These are phyloP conservation scores for Cordyceps cicadae DNA, from an alignment of 2,329 filamentous ascomycete species.

Conservation along the genomic window DNA sequence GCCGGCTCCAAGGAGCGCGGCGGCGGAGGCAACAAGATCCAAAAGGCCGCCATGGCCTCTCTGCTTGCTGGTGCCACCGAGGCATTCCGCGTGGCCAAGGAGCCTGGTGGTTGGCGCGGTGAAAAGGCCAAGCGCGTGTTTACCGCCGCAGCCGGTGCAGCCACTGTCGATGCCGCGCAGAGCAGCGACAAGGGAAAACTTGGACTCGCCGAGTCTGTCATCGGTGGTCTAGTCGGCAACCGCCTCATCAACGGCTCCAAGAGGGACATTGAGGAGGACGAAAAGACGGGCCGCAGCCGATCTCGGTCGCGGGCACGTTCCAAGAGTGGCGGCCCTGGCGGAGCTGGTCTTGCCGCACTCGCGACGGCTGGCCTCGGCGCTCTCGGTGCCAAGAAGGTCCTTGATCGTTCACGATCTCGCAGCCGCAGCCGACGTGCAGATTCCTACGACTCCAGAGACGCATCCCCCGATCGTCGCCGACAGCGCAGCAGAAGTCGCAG, in stretches of 20 bases:
- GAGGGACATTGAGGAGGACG: conserved; percentile 56
- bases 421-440: conserved; percentile 46
- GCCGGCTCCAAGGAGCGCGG: conserved; percentile 42
- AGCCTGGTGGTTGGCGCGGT: conserved; percentile 81
- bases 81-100: conserved; percentile 82
- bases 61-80: conserved; percentile 84
- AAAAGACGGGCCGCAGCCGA: conserved; percentile 53
- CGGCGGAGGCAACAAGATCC: conserved; percentile 49
- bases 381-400: conserved; percentile 52
- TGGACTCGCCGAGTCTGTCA: conserved; percentile 75
- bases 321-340: conserved; percentile 33
- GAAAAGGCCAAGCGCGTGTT: conserved; percentile 87
- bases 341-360: conserved; percentile 50
- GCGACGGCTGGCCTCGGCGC: conserved; percentile 55
- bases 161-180: conserved; percentile 72
- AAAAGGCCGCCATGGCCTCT: conserved; percentile 86
- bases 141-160: conserved; percentile 78
- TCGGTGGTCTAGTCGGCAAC: conserved; percentile 81
- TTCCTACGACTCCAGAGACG: conserved; percentile 37
- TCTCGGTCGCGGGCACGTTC: conserved; percentile 61
- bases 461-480: conserved; percentile 37
- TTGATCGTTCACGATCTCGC: conserved; percentile 40
- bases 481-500: conserved; percentile 52
- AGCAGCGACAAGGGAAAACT: conserved; percentile 71
- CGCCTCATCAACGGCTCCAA: conserved; percentile 74